Base-by-base conservation (phyloP, 768 basidiomycete species). In the Cystofilobasidium bisporidii region DNA sequence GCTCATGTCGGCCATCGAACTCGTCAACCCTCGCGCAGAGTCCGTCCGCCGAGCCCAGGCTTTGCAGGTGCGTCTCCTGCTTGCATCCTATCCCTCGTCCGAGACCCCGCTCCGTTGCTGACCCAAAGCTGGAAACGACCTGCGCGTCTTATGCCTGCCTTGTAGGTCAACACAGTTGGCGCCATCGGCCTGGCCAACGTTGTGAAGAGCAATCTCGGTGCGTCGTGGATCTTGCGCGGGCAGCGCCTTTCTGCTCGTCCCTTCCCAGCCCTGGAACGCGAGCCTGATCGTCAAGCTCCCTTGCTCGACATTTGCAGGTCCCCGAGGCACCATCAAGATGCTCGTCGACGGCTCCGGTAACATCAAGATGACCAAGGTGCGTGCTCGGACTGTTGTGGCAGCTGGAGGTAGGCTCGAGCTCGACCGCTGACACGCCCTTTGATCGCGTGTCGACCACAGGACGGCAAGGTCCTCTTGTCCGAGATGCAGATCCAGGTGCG, bases 261-360 rank as follows among this genome's bases (percentile, higher is more conserved):
- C n/a, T n/a, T n/a, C n/a, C n/a, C n/a, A n/a, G n/a, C n/a, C n/a
- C n/a, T n/a, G n/a, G n/a, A n/a, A n/a, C n/a, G n/a, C n/a, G n/a
- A 20, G 47, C 40, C 41, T 33, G 61, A 45, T n/a, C 36, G 36
- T 36, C 36, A 12, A 36, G 36, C 36, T 12, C 36, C 36, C 36
- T n/a, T 30, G 6, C 45, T 14, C n/a, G 48, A 15, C 30, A 32
- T 41, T 24, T n/a, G n/a, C 71, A 94, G 93, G 94, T 56, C 96
- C 96, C 24, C 82, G 94, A 78, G 96, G 96, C 68, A 98, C 96
- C 0, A 83, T 97, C 72, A 99, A 99, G 82, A 98, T 99, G 94
- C 86, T 99, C 62, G 96, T 99, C 50, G 96, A 98, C 78, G 96
- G 96, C 65, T 82, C 93, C 18, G 96, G 96, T 14, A 89, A 92